Evolutionary conservation across 176 grass and related monocot genomes (phyloP).

Genomic region (Ananas comosus): DNA sequence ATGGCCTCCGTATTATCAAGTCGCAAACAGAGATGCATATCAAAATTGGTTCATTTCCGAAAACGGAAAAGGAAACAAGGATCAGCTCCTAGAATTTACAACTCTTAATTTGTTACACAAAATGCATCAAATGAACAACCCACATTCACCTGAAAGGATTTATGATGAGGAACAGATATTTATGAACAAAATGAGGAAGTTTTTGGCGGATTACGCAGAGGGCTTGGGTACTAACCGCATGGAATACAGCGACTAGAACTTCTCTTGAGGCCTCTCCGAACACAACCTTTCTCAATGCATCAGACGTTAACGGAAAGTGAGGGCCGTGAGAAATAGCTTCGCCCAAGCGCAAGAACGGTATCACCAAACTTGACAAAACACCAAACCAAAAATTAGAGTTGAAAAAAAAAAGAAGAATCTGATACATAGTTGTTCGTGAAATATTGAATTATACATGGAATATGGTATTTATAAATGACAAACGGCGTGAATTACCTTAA

Average conservation of each 20-base stretch:
- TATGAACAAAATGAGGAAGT: background rate
- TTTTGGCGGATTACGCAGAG: background rate
- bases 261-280: conserved; percentile 40
- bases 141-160: background rate
- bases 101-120: too few species aligned
- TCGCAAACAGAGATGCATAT: too few species aligned
- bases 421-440: too few species aligned
- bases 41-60: too few species aligned
- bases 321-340: conserved; percentile 32
- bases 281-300: conserved; percentile 33
- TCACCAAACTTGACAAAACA: conserved; percentile 28
- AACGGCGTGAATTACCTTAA: conserved; percentile 23
- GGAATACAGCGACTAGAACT: conserved; percentile 29
- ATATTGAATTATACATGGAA: background rate
- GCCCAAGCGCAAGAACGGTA: conserved; percentile 45
- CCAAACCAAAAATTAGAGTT: background rate
- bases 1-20: too few species aligned
- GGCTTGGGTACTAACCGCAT: conserved; percentile 30
- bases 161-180: background rate
- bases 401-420: background rate
- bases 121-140: too few species aligned
- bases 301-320: conserved; percentile 36
- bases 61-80: too few species aligned
- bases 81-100: too few species aligned
- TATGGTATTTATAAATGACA: background rate